Evolutionary conservation across 1,284 basidiomycete species (phyloP).

Genomic region (Vanrija sp.): DNA sequence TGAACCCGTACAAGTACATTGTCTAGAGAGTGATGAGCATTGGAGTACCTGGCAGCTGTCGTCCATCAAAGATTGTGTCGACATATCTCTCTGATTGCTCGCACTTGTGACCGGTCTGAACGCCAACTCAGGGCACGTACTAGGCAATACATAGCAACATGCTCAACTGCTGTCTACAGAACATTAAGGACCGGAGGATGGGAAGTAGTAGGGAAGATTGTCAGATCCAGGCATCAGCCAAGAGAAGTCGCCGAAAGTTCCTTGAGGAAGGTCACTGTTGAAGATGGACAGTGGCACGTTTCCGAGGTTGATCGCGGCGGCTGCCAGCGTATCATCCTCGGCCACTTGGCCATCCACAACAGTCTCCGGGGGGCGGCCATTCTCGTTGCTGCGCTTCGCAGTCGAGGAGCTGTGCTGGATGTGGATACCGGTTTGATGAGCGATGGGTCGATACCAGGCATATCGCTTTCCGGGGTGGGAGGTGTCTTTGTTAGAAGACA

Average conservation of each 20-base stretch:
- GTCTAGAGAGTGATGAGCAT: background rate
- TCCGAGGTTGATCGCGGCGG: background rate
- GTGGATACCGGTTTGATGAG: no score
- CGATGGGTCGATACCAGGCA: constrained; percentile 11
- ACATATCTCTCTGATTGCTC: no score
- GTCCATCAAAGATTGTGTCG: no score
- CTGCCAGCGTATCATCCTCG: background rate
- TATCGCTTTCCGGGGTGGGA: background rate
- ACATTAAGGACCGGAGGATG: background rate
- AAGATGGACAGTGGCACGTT: background rate
- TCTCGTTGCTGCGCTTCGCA: no score
- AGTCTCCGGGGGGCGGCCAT: no score
- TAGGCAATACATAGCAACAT: no score
- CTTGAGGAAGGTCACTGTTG: background rate
- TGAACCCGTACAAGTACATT: constrained; percentile 57
- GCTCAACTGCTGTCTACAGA: no score
- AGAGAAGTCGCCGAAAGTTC: background rate
- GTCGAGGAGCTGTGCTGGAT: no score
- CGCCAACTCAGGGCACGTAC: no score
- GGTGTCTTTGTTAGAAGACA: background rate
- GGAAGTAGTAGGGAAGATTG: constrained; percentile 6
- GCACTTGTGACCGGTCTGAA: no score
- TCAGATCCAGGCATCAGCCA: constrained; percentile 6
- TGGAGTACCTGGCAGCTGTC: no score
- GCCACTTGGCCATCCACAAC: no score